Evolutionary conservation across 2,329 filamentous ascomycete species (phyloP).

Genomic region (Coniosporium uncinatum): DNA sequence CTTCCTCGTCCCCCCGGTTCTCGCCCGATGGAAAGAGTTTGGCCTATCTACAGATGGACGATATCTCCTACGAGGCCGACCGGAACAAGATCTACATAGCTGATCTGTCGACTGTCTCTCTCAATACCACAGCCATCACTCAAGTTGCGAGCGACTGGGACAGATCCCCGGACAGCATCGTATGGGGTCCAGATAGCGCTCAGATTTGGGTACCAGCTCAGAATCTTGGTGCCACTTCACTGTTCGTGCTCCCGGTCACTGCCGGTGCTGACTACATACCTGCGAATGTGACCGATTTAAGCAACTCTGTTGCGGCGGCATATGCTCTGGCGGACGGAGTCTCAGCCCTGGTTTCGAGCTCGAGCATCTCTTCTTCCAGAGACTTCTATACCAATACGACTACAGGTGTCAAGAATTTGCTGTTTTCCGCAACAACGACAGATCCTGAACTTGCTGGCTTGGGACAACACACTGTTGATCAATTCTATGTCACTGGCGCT

Average conservation of each 20-base stretch:
- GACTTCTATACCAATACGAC: conserved; percentile 11
- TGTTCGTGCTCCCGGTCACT: conserved; percentile 56
- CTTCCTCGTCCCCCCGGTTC: conserved; percentile 63
- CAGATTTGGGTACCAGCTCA: conserved; percentile 43
- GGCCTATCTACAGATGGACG: conserved; percentile 72
- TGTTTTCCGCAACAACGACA: conserved; percentile 62
- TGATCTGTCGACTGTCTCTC: conserved; percentile 49
- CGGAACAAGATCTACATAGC: conserved; percentile 60
- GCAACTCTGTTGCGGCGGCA: background rate
- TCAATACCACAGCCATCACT: conserved; percentile 47
- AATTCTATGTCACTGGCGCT: conserved; percentile 54
- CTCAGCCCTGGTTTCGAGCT: background rate
- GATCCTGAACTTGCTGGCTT: conserved; percentile 33
- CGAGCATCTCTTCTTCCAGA: background rate
- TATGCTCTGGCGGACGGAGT: background rate
- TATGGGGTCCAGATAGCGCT: conserved; percentile 48
- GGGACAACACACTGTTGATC: conserved; percentile 38
- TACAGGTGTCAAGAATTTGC: conserved; percentile 49
- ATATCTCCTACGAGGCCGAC: conserved; percentile 68
- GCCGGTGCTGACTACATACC: background rate
- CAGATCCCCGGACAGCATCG: conserved; percentile 46
- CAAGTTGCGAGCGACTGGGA: background rate
- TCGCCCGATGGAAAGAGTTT: conserved; percentile 66
- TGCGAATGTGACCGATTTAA: background rate
- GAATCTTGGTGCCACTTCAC: conserved; percentile 52